Percentiles rank a stretch among this genome's conserved stretches.
Conservation (phyloP, 495 filamentous ascomycete genomes). For the Thermochaetoides thermophila region DNA sequence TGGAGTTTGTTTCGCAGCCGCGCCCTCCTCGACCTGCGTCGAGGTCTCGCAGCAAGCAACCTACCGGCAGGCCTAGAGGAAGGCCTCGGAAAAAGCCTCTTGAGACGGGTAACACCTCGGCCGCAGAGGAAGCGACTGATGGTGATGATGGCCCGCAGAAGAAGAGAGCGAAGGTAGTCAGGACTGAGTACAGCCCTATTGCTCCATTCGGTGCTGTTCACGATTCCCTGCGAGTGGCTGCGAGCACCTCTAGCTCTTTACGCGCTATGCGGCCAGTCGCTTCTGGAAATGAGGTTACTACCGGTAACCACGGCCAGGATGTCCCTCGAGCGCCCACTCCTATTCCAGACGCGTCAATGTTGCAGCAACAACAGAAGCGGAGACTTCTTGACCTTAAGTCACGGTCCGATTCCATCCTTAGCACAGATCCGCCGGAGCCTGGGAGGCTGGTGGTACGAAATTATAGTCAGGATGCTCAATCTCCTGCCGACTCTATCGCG, state of each 20-base stretch:
- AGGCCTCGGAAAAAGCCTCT: slow-evolving; percentile 31
- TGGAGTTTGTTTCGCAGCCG: slow-evolving; percentile 4
- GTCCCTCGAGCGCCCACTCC: slow-evolving; percentile 72
- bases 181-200: slow-evolving; percentile 51
- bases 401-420: slow-evolving; percentile 10
- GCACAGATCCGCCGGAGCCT: slow-evolving; percentile 9
- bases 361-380: slow-evolving; percentile 16
- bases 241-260: slow-evolving; percentile 74
- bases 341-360: slow-evolving; percentile 32
- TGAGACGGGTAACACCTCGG: slow-evolving; percentile 41
- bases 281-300: slow-evolving; percentile 34
- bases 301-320: slow-evolving; percentile 48
- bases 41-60: slow-evolving; percentile 22
- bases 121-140: slow-evolving; percentile 60
- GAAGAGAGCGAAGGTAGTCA: slow-evolving; percentile 60
- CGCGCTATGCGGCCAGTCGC: slow-evolving; percentile 70
- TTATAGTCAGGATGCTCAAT: slow-evolving; percentile 23
- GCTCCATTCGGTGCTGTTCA: slow-evolving; percentile 53
- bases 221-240: slow-evolving; percentile 73
- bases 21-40: slow-evolving; percentile 23
- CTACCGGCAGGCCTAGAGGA: slow-evolving; percentile 31
- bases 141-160: slow-evolving; percentile 44
- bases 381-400: slow-evolving; percentile 7
- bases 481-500: slow-evolving; percentile 30
- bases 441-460: slow-evolving; percentile 8